A percentile compares a stretch with the other conserved stretches of the same genome.
phyloP scores from a whole-genome alignment of 75 land plant genomes.

The Pinus tabuliformis region DNA sequence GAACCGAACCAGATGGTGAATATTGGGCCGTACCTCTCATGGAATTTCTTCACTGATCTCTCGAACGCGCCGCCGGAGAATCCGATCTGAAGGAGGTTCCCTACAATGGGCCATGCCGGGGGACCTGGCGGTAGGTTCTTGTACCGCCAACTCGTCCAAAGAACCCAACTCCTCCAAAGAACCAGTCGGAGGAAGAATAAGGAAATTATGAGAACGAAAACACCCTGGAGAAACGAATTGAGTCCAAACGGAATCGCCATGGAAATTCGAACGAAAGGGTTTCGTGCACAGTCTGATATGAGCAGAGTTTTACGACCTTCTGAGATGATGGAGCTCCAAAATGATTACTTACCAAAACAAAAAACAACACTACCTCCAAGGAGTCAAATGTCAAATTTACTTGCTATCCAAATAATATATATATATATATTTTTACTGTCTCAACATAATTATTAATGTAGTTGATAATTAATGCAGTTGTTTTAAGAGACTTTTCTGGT shows the following conservation, averaged over 20 bases:
- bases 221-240: not conserved
- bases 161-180: not conserved
- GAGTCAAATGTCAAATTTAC: no score
- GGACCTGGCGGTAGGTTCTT: constrained; percentile 73
- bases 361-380: no score
- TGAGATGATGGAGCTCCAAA: no score
- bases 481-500: no score
- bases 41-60: not conserved
- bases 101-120: constrained; percentile 68
- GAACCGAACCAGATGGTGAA: constrained; percentile 19
- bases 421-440: no score
- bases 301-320: no score
- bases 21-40: constrained; percentile 19
- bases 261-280: not conserved
- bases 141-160: not conserved
- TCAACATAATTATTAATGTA: no score
- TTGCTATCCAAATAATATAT: no score
- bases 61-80: not conserved
- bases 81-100: constrained; percentile 57
- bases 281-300: no score
- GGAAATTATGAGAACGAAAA: not conserved
- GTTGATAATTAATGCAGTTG: no score
- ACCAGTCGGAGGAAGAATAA: not conserved
- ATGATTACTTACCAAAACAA: no score
- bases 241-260: not conserved